Base-by-base conservation (phyloP, 306 rosid genomes). In the Pyrus betulifolia region DNA sequence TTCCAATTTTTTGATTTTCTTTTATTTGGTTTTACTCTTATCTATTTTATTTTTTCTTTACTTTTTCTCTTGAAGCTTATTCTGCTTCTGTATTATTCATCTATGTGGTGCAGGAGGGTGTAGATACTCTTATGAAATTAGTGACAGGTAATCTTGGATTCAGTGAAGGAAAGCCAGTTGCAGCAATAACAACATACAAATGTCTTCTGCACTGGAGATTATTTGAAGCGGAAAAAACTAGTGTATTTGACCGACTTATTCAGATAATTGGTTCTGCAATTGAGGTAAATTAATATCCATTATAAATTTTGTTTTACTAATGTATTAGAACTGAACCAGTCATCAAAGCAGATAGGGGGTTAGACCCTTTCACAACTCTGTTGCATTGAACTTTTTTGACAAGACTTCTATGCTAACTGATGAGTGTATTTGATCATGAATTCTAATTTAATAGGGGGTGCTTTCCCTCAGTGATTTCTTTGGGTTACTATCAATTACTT, bases 211-310 rank as follows among this genome's bases (percentile, higher is more conserved):
- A 95, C 82, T 95, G 99, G 99, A 86, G 40, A 80, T 79, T 81
- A 80, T 95, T 95, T 81, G 99, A 95, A 92, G 91, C 92, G 38
- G 97, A 95, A 70, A 89, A 86, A 86, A 95, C 99, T 40, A 89
- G 91, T 86, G 95, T 92, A 64, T 95, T 92, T 88, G 99, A 95
- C 82, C 93, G 87, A 61, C 90, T 92, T 66, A 84, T 92, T 82
- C 87, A 87, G 78, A n/a, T 92, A 55, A 88, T 95, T 84, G 97
- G 99, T 75, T 88, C 91, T 76, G 92, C 88, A 33, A 92, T 92
- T 74, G 97, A 88, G 97, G 98, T 94, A 86, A 76, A 52, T 52
- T 77, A 63, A 59, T 55, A 35, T 79, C 11, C 78, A 30, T 17
- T 70, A 23, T 22, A 25, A 11, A 28, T 33, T 35, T 35, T 57